These are phyloP conservation scores for Brassica cretica DNA, from an alignment of 345 rosid species.

Conservation along the genomic window DNA sequence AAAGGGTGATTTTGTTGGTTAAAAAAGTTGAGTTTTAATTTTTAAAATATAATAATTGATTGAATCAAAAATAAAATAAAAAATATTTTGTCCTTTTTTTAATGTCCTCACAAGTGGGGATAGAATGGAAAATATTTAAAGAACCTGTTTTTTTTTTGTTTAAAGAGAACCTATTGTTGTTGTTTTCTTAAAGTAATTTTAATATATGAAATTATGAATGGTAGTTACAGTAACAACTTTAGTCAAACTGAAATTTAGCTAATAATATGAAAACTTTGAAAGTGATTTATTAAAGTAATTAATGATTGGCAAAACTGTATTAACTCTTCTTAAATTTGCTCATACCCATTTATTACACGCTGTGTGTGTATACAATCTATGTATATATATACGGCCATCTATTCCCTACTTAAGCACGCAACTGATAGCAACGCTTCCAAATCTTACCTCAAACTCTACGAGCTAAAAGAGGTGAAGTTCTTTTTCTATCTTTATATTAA, in stretches of 20 bases:
- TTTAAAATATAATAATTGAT: not conserved
- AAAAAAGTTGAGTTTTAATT: not conserved
- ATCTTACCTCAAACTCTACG: constrained; percentile 23
- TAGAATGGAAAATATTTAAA: not conserved
- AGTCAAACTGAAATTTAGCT: constrained; percentile 2
- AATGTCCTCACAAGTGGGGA: not conserved
- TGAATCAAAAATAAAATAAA: not conserved
- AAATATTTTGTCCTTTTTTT: not conserved
- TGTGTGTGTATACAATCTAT: not conserved
- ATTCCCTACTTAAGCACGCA: not conserved
- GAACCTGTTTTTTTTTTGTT: not conserved
- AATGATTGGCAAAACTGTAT: constrained; percentile 23
- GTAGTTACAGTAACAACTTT: constrained; percentile 23
- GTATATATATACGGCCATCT: constrained; percentile 9
- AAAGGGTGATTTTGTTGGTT: not conserved
- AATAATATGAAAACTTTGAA: constrained; percentile 5
- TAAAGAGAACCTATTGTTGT: not conserved
- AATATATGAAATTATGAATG: not conserved
- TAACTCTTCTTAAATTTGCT: constrained; percentile 12
- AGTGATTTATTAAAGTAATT: constrained; percentile 15
- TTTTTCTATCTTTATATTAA: constrained; percentile 9
- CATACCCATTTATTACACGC: constrained; percentile 7
- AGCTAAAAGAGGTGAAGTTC: constrained; percentile 35
- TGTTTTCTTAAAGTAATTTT: not conserved
- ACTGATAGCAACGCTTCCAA: constrained; percentile 8